phyloP scores from a whole-genome alignment of 2,329 filamentous ascomycete genomes.

The Calonectria fujianensis region DNA sequence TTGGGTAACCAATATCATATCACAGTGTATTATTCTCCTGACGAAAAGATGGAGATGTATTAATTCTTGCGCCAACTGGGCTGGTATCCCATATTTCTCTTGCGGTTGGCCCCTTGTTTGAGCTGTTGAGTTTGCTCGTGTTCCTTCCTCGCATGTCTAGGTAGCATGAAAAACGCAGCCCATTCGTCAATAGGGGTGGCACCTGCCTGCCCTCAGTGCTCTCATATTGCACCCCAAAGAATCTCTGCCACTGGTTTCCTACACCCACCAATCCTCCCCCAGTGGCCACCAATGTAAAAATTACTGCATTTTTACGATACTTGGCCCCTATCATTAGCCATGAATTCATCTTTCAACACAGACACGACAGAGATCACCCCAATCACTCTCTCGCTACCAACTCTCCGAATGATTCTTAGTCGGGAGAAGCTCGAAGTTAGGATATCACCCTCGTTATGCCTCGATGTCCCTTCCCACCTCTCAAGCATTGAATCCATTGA shows the following conservation, averaged over 20 bases:
- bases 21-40: slow-evolving; percentile 21
- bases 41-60: slow-evolving; percentile 5
- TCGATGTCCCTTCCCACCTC: slow-evolving; percentile 51
- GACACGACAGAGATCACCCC: slow-evolving; percentile 23
- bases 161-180: background rate
- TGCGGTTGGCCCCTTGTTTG: background rate
- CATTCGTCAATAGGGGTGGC: background rate
- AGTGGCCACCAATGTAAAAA: background rate
- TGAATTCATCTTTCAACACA: background rate
- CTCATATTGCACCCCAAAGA: background rate
- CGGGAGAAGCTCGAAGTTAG: slow-evolving; percentile 51
- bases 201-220: background rate
- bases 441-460: slow-evolving; percentile 52
- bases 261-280: background rate
- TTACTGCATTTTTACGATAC: background rate
- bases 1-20: slow-evolving; percentile 33
- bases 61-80: background rate
- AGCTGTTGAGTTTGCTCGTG: slow-evolving; percentile 17
- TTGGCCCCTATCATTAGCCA: background rate
- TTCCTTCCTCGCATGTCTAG: slow-evolving; percentile 22
- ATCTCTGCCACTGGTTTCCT: background rate
- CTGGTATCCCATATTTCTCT: background rate
- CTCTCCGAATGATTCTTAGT: slow-evolving; percentile 49
- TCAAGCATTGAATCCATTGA: slow-evolving; percentile 42
- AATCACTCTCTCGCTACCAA: slow-evolving; percentile 52